A percentile compares a stretch with the other conserved stretches of the same genome.
phyloP scores from a whole-genome alignment of 257 asterid genomes.

The Solanum commersonii region DNA sequence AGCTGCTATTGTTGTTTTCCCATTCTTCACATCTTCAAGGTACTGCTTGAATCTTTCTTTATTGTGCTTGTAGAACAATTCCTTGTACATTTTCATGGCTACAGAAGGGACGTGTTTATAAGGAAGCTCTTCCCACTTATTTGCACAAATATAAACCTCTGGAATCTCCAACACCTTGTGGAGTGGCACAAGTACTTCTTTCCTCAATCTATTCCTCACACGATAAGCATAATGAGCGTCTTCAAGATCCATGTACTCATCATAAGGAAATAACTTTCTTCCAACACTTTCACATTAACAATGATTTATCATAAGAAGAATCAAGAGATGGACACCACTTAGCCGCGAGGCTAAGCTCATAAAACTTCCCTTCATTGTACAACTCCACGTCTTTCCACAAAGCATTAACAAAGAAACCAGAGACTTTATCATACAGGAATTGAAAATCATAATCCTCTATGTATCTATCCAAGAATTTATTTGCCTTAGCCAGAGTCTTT shows the following conservation, averaged over 20 bases:
- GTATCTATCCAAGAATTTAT: neutral
- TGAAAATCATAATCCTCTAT: neutral
- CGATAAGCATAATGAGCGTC: neutral
- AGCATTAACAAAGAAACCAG: neutral
- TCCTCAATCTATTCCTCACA: neutral
- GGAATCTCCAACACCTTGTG: neutral
- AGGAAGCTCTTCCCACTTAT: neutral
- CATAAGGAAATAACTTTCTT: neutral
- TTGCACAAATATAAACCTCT: neutral
- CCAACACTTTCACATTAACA: slow-evolving; percentile 2
- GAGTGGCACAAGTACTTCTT: slow-evolving; percentile 1
- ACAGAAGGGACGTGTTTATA: neutral
- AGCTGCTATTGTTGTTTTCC: neutral
- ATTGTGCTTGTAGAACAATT: neutral
- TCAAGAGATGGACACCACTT: slow-evolving; percentile 12
- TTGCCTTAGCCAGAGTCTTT: neutral
- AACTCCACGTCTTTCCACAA: neutral
- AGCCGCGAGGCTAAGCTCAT: neutral
- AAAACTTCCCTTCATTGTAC: neutral
- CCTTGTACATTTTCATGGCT: neutral
- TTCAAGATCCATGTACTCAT: neutral
- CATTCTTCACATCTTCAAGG: neutral
- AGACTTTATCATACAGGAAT: slow-evolving; percentile 5
- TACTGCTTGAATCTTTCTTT: neutral
- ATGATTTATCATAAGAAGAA: slow-evolving; percentile 8